Base-by-base conservation (phyloP, 768 basidiomycete genomes). In the Tulasnella sp. region DNA sequence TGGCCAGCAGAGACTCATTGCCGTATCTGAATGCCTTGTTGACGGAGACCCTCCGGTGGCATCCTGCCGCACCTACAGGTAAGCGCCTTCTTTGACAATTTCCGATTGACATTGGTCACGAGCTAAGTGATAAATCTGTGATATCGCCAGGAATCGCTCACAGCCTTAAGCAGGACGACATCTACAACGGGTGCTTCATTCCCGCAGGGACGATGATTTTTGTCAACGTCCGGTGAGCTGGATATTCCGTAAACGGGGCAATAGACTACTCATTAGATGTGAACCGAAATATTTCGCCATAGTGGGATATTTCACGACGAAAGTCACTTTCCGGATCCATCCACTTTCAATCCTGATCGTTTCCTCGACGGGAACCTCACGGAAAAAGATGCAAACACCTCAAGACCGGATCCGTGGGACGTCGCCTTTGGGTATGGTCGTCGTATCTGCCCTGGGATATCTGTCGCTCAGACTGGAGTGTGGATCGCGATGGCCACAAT, bases 51-150 rank as follows among this genome's bases (percentile, higher is more conserved):
- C 54, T 56, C 15, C 54, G 54, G 17, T 56, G 54, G 54, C 38
- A 56, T 26, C 54, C 54, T 43, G 24, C 54, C 19, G 38, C 63
- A 9, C 83, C 83, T 13, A 66, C 84, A 13, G 77, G 82, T 64
- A 61, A 80, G 61, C 43, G 42, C 66, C 17, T 30, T 10, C 24
- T 13, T 29, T n/a, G n/a, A n/a, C n/a, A n/a, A n/a, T n/a, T n/a
- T n/a, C n/a, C 19, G 4, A 11, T 3, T 26, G 11, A 38, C 7
- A 7, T 7, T 38, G 34, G 15, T 15, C 15, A 7, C 34, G 34
- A 5, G 5, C 34, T 5, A 2, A 41, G 4, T 11, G 17, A 42
- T 24, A 15, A 3, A 19, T 1, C 17, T 4, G 21, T 32, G 26
- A n/a, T 30, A 53, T 21, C 29, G 41, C 43, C 54, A 41, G 56